Evolutionary conservation across 257 asterid genomes (phyloP).

Genomic region (Scutellaria galericulata): DNA sequence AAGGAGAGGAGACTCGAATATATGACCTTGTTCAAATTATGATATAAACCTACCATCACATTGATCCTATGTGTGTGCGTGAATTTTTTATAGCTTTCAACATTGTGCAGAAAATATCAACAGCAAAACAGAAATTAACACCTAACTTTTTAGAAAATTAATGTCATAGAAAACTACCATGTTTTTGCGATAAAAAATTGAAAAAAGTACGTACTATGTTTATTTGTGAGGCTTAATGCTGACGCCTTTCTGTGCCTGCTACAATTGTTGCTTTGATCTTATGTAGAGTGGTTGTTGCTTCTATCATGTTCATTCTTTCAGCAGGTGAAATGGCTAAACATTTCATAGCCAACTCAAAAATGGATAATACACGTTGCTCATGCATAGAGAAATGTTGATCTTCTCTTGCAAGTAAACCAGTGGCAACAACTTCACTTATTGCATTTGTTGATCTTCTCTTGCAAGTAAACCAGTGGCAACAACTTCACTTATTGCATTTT

Average conservation of each 20-base stretch:
- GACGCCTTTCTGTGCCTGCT: neutral
- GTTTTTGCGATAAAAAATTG: neutral
- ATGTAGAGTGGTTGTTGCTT: slow-evolving; percentile 14
- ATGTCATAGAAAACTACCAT: neutral
- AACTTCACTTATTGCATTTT: slow-evolving; percentile 16
- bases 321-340: slow-evolving; percentile 26
- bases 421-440: slow-evolving; percentile 15
- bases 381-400: slow-evolving; percentile 12
- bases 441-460: slow-evolving; percentile 24
- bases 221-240: neutral
- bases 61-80: no score
- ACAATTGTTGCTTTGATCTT: slow-evolving; percentile 32
- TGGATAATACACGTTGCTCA: slow-evolving; percentile 30
- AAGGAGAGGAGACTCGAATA: no score
- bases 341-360: slow-evolving; percentile 42
- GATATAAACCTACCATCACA: no score
- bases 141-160: neutral
- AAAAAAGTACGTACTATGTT: neutral
- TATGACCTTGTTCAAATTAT: no score
- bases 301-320: slow-evolving; percentile 35
- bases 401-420: slow-evolving; percentile 23
- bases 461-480: slow-evolving; percentile 30
- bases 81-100: no score
- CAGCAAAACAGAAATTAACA: neutral
- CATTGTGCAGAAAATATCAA: no score